Conservation (phyloP, 371 early-diverging fungal genomes). For the Mortierella sp. region DNA sequence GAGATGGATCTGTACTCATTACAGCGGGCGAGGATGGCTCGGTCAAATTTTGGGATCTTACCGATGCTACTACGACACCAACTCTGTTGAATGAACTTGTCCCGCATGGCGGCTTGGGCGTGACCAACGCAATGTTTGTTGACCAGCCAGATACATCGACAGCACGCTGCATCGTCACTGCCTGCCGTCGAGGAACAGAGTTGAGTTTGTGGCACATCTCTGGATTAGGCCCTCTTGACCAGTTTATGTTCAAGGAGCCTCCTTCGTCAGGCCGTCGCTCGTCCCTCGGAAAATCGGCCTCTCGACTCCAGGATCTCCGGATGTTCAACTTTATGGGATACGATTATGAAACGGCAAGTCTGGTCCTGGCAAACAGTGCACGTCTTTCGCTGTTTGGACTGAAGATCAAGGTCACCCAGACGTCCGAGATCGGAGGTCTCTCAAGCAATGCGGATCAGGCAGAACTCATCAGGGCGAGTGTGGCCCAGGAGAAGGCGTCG, state of each 20-base stretch:
- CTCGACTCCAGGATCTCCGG: slow-evolving; percentile 41
- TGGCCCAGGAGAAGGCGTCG: slow-evolving; percentile 4
- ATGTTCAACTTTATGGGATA: slow-evolving; percentile 56
- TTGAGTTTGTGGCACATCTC: slow-evolving; percentile 37
- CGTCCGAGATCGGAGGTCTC: slow-evolving; percentile 2
- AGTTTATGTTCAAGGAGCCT: slow-evolving; percentile 47
- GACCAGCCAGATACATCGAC: slow-evolving; percentile 33
- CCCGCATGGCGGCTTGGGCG: slow-evolving; percentile 53
- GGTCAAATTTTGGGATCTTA: slow-evolving; percentile 50
- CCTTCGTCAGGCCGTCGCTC: slow-evolving; percentile 36
- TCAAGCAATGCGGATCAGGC: slow-evolving; percentile 18
- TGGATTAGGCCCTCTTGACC: slow-evolving; percentile 32
- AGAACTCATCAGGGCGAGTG: slow-evolving; percentile 26
- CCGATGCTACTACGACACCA: slow-evolving; percentile 4
- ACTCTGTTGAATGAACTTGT: slow-evolving; percentile 39
- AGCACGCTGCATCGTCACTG: slow-evolving; percentile 41
- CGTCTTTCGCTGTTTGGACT: slow-evolving; percentile 54
- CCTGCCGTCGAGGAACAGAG: slow-evolving; percentile 52
- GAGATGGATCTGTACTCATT: slow-evolving; percentile 55
- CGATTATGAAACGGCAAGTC: slow-evolving; percentile 46
- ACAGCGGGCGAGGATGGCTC: slow-evolving; percentile 58
- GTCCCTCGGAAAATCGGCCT: slow-evolving; percentile 41
- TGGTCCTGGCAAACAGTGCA: slow-evolving; percentile 54
- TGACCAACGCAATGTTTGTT: slow-evolving; percentile 54
- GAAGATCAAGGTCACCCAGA: slow-evolving; percentile 34